Evolutionary conservation across 306 rosid species (phyloP), one percentile per base, ranked within the genome.

Genomic region (Prunus mume): DNA sequence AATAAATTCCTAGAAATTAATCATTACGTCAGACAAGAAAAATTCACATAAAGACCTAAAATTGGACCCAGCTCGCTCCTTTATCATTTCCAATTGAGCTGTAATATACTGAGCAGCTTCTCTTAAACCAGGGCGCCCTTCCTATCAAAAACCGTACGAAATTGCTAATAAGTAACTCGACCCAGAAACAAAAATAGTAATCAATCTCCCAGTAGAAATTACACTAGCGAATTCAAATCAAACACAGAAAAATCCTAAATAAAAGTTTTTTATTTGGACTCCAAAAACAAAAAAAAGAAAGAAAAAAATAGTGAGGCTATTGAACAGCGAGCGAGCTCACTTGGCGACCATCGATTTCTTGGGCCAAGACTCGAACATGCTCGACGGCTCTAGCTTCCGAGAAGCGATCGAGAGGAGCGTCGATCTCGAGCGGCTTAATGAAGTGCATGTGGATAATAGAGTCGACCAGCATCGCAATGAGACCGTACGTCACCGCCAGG

Each of bases 311-410:
- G 60, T 18, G 43, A 4, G 46, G 49, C 2, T 15, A 57, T 54
- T 32, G 5, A 63, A 18, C 18, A 45, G 49, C 9, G 25, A 2
- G 22, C 25, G 2, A 60, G 71, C 92, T 85, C 71, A 93, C 97
- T 76, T 96, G 99, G 78, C 98, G 98, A 65, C 97, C 96, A n/a
- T 82, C 87, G 89, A 96, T 96, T 80, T 92, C 96, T 49, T 96
- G 74, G 55, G 99, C 76, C 86, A 96, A 76, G 12, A 88, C 34
- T 12, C 97, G 92, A 15, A 96, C 85, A 22, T 96, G 99, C 45
- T 91, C 76, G 45, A 92, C 58, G 30, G 99, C 90, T 83, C 99
- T 86, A 30, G 83, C 98, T 83, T 92, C 99, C 1, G 99, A 96
- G 83, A 96, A 95, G 15, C 83, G 93, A 84, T 91, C 83, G 46